Percentiles rank a stretch among this genome's conserved stretches.
Conservation (phyloP, 345 rosid species). For the Melastoma malabathricum region DNA sequence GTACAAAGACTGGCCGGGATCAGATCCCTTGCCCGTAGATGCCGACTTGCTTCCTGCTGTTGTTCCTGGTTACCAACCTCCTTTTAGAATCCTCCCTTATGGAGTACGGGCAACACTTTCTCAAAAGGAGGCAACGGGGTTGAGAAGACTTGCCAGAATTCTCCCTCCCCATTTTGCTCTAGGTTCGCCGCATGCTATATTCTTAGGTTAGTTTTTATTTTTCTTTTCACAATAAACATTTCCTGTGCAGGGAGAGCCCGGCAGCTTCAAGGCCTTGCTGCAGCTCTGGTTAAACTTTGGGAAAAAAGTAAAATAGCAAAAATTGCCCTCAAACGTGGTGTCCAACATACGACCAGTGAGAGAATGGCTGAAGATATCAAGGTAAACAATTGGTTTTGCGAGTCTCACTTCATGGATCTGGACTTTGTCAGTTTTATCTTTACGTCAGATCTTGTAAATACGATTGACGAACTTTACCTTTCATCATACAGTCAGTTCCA, state of each 20-base stretch:
- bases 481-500: no score
- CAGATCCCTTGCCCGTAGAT: slow-evolving; percentile 75
- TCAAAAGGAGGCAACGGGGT: slow-evolving; percentile 53
- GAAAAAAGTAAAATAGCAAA: slow-evolving; percentile 71
- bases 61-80: slow-evolving; percentile 73
- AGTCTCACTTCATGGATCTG: background rate
- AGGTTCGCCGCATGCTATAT: slow-evolving; percentile 28
- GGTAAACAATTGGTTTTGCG: slow-evolving; percentile 27
- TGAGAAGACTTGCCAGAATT: slow-evolving; percentile 67
- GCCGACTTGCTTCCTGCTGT: slow-evolving; percentile 85
- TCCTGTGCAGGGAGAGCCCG: slow-evolving; percentile 66
- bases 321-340: slow-evolving; percentile 85
- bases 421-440: no score
- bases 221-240: slow-evolving; percentile 9
- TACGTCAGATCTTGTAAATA: no score
- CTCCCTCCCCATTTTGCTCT: slow-evolving; percentile 95
- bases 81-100: slow-evolving; percentile 81
- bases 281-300: slow-evolving; percentile 78
- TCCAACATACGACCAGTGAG: slow-evolving; percentile 82
- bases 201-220: slow-evolving; percentile 4
- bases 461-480: no score
- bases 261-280: slow-evolving; percentile 85
- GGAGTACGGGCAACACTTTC: slow-evolving; percentile 66
- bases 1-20: slow-evolving; percentile 79
- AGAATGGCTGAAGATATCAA: slow-evolving; percentile 96